These are phyloP conservation scores for Massospora cicadina DNA, from an alignment of 371 early-diverging fungal genomes.

Conservation along the genomic window DNA sequence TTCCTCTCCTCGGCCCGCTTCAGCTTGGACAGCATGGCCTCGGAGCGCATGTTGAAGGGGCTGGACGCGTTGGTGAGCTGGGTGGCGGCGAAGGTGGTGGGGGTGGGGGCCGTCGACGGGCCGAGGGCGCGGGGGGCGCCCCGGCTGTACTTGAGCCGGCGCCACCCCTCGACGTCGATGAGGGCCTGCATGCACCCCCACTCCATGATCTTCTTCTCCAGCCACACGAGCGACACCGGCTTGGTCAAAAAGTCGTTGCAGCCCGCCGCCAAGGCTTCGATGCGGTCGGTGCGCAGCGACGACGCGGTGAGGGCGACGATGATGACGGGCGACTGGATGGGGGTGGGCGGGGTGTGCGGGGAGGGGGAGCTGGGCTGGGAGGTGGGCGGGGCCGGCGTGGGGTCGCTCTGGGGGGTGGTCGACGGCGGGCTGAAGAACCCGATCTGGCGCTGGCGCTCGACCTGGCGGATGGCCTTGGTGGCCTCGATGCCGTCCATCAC, in stretches of 20 bases:
- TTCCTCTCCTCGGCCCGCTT: constrained; percentile 6
- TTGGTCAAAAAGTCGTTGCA: constrained; percentile 82
- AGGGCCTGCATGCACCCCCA: constrained; percentile 88
- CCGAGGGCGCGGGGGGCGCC: neutral
- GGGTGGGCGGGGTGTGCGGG: constrained; percentile 13
- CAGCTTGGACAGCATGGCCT: constrained; percentile 1
- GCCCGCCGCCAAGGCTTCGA: constrained; percentile 63
- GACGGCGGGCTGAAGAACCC: constrained; percentile 28
- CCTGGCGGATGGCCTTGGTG: constrained; percentile 44
- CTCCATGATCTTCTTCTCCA: constrained; percentile 69
- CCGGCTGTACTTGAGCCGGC: constrained; percentile 17
- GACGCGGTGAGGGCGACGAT: constrained; percentile 79
- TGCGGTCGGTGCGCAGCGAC: constrained; percentile 50
- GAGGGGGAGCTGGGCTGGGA: constrained; percentile 11
- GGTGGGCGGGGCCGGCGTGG: constrained; percentile 1
- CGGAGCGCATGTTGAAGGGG: constrained; percentile 2
- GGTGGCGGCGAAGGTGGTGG: neutral
- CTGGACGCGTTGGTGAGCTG: neutral
- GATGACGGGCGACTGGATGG: constrained; percentile 56
- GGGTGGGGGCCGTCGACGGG: constrained; percentile 1
- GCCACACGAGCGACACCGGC: constrained; percentile 65
- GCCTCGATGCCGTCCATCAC: constrained; percentile 68
- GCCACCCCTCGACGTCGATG: constrained; percentile 71
- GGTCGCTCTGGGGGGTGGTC: constrained; percentile 12
- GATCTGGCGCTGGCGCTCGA: constrained; percentile 43